phyloP scores from a whole-genome alignment of 345 rosid species.

The Noccaea bulbosa region DNA sequence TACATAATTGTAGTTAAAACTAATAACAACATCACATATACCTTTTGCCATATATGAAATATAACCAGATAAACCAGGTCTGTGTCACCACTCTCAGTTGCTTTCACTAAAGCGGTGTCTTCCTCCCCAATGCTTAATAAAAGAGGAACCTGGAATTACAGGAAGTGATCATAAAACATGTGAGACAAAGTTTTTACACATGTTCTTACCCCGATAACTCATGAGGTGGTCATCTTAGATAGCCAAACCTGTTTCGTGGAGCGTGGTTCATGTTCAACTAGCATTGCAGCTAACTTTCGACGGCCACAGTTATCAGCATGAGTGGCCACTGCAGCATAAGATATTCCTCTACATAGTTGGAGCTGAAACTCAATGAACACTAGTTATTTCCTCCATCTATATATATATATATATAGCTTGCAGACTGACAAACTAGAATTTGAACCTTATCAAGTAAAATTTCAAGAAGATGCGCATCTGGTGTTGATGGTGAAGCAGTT shows the following conservation, averaged over 20 bases:
- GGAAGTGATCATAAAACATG: slow-evolving; percentile 15
- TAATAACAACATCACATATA: slow-evolving; percentile 27
- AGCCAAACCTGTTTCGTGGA: slow-evolving; percentile 78
- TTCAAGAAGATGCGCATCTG: slow-evolving; percentile 85
- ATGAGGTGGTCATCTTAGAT: too few relatives aligned
- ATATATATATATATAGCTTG: neutral
- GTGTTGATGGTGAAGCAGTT: slow-evolving; percentile 85
- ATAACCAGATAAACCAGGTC: slow-evolving; percentile 95
- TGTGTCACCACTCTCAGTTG: slow-evolving; percentile 95
- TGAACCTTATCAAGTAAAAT: slow-evolving; percentile 92
- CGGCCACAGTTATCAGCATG: slow-evolving; percentile 96
- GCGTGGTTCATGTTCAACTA: slow-evolving; percentile 94
- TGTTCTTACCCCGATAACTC: neutral
- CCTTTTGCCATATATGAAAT: slow-evolving; percentile 98
- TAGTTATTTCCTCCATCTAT: neutral
- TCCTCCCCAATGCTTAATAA: slow-evolving; percentile 94
- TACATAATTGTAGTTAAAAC: neutral
- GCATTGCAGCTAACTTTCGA: slow-evolving; percentile 95
- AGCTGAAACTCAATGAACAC: slow-evolving; percentile 65
- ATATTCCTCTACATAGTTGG: slow-evolving; percentile 81
- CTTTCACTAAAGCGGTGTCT: slow-evolving; percentile 88
- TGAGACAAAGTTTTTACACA: slow-evolving; percentile 2
- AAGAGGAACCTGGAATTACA: slow-evolving; percentile 76
- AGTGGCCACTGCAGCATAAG: slow-evolving; percentile 99
- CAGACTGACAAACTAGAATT: slow-evolving; percentile 18